A percentile compares a stretch with the other conserved stretches of the same genome.
These are phyloP conservation scores for Entomortierella chlamydospora DNA, from an alignment of 192 early-diverging fungal genomes.

Conservation along the genomic window DNA sequence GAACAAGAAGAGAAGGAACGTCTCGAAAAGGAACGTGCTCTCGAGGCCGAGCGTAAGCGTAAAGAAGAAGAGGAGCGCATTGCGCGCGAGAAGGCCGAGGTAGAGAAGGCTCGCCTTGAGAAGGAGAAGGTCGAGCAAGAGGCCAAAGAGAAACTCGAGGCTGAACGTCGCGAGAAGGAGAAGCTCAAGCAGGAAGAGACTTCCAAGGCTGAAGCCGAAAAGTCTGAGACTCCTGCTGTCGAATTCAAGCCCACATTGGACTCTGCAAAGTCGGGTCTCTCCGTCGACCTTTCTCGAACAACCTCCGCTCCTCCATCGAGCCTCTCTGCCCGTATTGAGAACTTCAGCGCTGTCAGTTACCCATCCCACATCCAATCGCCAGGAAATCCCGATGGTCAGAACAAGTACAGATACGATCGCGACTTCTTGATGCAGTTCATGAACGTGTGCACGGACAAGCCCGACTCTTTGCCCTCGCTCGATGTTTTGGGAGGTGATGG, in stretches of 20 bases:
- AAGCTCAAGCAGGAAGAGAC: conserved; percentile 43
- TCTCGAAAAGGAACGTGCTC: conserved; percentile 45
- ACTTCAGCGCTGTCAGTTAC: conserved; percentile 58
- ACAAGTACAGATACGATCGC: conserved; percentile 76
- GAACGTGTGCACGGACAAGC: conserved; percentile 69
- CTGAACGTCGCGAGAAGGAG: conserved; percentile 46
- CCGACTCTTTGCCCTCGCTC: conserved; percentile 63
- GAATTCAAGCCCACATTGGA: conserved; percentile 38
- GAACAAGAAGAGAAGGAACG: conserved; percentile 47
- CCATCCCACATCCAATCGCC: conserved; percentile 67
- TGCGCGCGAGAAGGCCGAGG: conserved; percentile 46
- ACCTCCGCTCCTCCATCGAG: conserved; percentile 57
- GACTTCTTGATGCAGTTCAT: conserved; percentile 87
- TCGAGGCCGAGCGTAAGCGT: conserved; percentile 51
- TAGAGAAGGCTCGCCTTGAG: conserved; percentile 39
- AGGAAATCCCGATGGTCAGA: conserved; percentile 60
- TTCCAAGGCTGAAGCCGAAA: conserved; percentile 27
- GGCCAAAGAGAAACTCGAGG: conserved; percentile 42
- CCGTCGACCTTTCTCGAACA: conserved; percentile 56
- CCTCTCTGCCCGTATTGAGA: conserved; percentile 59
- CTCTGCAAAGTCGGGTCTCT: conserved; percentile 37
- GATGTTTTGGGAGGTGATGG: conserved; percentile 63
- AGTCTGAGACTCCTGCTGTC: conserved; percentile 37
- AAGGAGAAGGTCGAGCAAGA: conserved; percentile 33
- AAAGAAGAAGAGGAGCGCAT: conserved; percentile 45